Evolutionary conservation across 345 rosid genomes (phyloP).

Genomic region (Conringia planisiliqua): DNA sequence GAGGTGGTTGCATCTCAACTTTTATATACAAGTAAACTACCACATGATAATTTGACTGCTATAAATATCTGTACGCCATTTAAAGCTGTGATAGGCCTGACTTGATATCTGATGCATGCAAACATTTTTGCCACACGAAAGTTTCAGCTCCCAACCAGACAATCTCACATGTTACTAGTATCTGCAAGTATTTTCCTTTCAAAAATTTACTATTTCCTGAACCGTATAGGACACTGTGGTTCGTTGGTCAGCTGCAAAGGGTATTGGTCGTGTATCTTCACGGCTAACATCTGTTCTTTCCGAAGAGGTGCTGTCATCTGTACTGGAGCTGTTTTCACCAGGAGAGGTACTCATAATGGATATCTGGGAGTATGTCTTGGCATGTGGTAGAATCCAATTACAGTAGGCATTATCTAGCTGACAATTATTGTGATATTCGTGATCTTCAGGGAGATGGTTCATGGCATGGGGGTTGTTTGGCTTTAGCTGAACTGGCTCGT

Average conservation of each 20-base stretch:
- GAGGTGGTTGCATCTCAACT: neutral
- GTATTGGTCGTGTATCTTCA: constrained; percentile 86
- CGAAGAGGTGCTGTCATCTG: constrained; percentile 86
- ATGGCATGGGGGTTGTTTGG: constrained; percentile 99
- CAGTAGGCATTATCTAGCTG: constrained; percentile 5
- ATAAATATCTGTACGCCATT: too few species aligned
- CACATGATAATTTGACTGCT: neutral
- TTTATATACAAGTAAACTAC: constrained; percentile 5
- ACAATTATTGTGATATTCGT: constrained; percentile 21
- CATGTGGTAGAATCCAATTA: neutral
- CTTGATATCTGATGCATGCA: neutral
- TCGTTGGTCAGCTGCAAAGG: constrained; percentile 99
- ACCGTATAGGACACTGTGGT: constrained; percentile 85
- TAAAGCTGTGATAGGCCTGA: neutral
- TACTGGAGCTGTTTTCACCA: constrained; percentile 83
- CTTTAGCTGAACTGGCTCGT: constrained; percentile 91
- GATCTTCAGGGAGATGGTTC: constrained; percentile 92
- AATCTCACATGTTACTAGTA: constrained; percentile 4
- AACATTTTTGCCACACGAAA: constrained; percentile 8
- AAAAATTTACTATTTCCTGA: neutral
- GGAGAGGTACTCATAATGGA: constrained; percentile 61
- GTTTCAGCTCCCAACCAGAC: constrained; percentile 11
- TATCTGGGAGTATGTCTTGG: constrained; percentile 6
- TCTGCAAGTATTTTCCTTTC: neutral
- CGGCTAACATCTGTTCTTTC: constrained; percentile 74